These are phyloP conservation scores for Oryza rufipogon DNA, from an alignment of 176 grass and related monocot genomes.

Conservation along the genomic window DNA sequence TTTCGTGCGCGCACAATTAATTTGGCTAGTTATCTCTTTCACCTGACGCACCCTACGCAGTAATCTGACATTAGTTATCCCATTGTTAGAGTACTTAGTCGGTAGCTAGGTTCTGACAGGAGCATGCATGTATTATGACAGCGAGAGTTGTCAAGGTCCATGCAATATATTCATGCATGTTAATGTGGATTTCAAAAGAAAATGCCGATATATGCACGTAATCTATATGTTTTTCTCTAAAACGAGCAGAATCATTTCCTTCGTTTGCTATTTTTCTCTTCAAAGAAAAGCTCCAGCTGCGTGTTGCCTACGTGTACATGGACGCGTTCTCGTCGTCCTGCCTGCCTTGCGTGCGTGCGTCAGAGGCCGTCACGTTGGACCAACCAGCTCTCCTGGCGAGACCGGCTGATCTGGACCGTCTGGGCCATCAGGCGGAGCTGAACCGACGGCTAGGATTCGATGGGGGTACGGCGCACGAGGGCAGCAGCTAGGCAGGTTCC, in stretches of 20 bases:
- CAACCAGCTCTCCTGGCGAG: background rate
- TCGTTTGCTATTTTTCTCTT: background rate
- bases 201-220: background rate
- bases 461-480: too few relatives aligned
- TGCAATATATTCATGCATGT: background rate
- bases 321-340: background rate
- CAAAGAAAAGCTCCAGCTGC: background rate
- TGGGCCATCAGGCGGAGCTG: background rate
- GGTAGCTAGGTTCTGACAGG: background rate
- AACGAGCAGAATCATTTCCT: background rate
- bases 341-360: background rate
- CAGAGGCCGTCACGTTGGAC: background rate
- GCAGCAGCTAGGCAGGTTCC: background rate
- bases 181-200: background rate
- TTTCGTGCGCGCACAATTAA: background rate
- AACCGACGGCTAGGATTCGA: background rate
- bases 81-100: background rate
- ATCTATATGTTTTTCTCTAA: background rate
- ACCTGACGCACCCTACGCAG: background rate
- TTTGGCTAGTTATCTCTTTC: background rate
- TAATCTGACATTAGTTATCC: background rate
- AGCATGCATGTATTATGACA: background rate
- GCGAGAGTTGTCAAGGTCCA: background rate
- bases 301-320: background rate
- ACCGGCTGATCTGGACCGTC: background rate